These are phyloP conservation scores for Penicillium paradoxum DNA, from an alignment of 495 filamentous ascomycete genomes.

Conservation along the genomic window DNA sequence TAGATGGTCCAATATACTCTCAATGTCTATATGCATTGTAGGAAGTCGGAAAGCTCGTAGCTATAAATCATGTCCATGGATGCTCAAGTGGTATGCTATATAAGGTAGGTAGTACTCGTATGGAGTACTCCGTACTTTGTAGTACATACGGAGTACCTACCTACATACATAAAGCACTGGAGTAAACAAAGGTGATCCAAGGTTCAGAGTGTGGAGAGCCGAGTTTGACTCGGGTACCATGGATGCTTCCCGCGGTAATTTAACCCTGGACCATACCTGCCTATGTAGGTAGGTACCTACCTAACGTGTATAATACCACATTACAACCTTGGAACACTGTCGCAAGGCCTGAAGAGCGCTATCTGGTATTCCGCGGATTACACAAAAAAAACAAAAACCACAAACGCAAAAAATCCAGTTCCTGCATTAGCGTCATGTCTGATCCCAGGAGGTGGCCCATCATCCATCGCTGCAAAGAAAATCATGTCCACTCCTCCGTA, in stretches of 20 bases:
- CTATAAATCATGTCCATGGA: no score
- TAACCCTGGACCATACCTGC: neutral
- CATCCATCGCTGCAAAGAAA: slow-evolving; percentile 14
- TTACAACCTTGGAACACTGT: neutral
- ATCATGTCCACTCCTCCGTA: slow-evolving; percentile 11
- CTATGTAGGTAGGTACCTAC: no score
- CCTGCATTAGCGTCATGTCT: slow-evolving; percentile 42
- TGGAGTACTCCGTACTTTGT: no score
- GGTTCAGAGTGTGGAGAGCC: slow-evolving; percentile 11
- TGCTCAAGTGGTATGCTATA: no score
- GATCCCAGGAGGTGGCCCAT: slow-evolving; percentile 7
- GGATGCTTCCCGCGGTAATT: slow-evolving; percentile 11
- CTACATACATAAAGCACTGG: neutral
- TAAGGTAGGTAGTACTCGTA: no score
- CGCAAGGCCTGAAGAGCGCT: neutral
- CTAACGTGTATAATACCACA: neutral
- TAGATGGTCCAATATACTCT: neutral
- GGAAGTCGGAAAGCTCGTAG: no score
- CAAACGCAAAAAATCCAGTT: slow-evolving; percentile 24
- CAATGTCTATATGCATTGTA: no score
- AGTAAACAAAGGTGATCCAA: slow-evolving; percentile 8
- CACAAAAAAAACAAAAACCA: neutral
- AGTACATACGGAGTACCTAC: neutral
- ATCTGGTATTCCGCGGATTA: neutral
- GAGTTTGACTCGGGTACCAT: neutral